Percentiles rank a stretch among this genome's conserved stretches.
These are phyloP conservation scores for Naematelia encephala DNA, from an alignment of 768 basidiomycete genomes.

Conservation along the genomic window DNA sequence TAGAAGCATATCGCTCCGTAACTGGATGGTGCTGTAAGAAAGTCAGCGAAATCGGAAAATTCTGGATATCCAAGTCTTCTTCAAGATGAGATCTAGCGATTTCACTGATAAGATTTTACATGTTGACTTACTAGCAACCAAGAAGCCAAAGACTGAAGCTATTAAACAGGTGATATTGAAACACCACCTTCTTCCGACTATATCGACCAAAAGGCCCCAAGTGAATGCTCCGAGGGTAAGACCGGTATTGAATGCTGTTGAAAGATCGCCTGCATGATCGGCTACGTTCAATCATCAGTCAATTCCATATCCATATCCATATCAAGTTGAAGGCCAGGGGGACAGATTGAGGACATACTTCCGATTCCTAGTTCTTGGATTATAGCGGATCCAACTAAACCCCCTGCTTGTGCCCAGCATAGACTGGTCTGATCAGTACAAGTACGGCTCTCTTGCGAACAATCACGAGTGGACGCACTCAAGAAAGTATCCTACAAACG, in stretches of 20 bases:
- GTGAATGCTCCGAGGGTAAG: constrained; percentile 45
- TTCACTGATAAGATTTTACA: too few species aligned
- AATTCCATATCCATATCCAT: too few species aligned
- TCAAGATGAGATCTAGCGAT: too few species aligned
- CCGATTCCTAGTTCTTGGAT: constrained; percentile 44
- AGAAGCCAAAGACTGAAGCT: constrained; percentile 48
- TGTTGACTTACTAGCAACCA: constrained; percentile 18
- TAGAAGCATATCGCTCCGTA: constrained; percentile 23
- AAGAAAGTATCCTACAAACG: not conserved
- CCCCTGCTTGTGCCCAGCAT: constrained; percentile 49
- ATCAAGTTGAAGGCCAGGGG: too few species aligned
- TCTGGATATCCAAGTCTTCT: too few species aligned
- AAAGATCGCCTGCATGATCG: constrained; percentile 34
- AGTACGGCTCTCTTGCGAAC: too few species aligned
- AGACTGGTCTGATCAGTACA: too few species aligned
- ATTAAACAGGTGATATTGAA: constrained; percentile 52
- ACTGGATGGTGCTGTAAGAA: constrained; percentile 24
- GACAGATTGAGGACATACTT: constrained; percentile 12
- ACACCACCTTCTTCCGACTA: constrained; percentile 48
- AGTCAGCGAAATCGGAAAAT: constrained; percentile 5
- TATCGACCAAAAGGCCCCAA: constrained; percentile 49
- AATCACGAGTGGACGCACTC: not conserved
- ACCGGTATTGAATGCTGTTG: constrained; percentile 46
- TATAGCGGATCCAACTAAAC: constrained; percentile 38
- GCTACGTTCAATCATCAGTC: not conserved